These are phyloP conservation scores for Paramyrothecium sp. DNA, from an alignment of 2,329 filamentous ascomycete genomes.

Conservation along the genomic window DNA sequence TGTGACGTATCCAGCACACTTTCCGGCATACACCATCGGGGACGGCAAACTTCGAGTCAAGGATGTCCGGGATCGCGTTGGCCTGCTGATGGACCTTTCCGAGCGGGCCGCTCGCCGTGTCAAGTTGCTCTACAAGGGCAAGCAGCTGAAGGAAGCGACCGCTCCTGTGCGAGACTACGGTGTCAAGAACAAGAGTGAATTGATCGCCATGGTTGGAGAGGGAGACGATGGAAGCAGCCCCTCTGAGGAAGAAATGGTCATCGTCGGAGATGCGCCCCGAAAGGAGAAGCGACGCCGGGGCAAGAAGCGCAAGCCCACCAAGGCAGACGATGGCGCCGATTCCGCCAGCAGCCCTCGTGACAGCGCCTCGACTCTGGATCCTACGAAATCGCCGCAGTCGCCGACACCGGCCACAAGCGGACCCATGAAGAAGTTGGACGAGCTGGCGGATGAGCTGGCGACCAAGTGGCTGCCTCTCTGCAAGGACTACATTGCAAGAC, in stretches of 20 bases:
- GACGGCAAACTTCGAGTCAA: conserved; percentile 68
- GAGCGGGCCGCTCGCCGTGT: conserved; percentile 51
- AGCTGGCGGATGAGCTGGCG: conserved; percentile 64
- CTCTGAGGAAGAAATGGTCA: conserved; percentile 43
- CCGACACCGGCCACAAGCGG: conserved; percentile 29
- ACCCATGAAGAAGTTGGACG: conserved; percentile 58
- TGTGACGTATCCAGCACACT: conserved; percentile 66
- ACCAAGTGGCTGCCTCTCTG: conserved; percentile 65
- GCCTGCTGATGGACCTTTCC: conserved; percentile 62
- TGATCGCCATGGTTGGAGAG: conserved; percentile 49
- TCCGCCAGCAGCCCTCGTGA: conserved; percentile 44
- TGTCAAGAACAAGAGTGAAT: conserved; percentile 59
- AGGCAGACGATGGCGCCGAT: conserved; percentile 25
- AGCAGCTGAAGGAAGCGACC: conserved; percentile 64
- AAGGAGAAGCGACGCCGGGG: conserved; percentile 32
- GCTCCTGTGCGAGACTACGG: conserved; percentile 59
- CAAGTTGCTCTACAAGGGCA: conserved; percentile 73
- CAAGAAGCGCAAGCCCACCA: conserved; percentile 40
- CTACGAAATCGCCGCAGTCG: conserved; percentile 18
- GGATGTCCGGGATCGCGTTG: conserved; percentile 67
- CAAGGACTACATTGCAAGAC: conserved; percentile 56
- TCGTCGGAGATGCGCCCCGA: conserved; percentile 42
- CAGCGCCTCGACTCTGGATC: conserved; percentile 37
- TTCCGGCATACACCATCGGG: conserved; percentile 73
- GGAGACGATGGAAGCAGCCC: conserved; percentile 30